These are phyloP conservation scores for Aspergillus piperis DNA, from an alignment of 2,329 filamentous ascomycete species.

Conservation along the genomic window DNA sequence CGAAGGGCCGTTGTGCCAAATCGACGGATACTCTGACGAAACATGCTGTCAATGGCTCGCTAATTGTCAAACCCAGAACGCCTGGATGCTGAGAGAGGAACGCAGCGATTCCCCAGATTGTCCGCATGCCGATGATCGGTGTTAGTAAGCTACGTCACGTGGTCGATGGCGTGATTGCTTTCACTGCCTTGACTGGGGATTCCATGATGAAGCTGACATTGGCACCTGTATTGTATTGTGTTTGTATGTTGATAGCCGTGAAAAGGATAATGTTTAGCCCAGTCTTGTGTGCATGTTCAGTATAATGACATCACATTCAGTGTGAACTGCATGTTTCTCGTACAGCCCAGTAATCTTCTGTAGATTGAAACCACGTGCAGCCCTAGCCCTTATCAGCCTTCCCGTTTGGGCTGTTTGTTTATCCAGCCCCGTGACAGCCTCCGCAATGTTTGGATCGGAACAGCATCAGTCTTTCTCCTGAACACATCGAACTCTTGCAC, in stretches of 20 bases:
- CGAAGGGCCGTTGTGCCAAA: constrained; percentile 66
- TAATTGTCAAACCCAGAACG: constrained; percentile 2
- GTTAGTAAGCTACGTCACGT: constrained; percentile 27
- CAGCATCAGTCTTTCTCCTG: not conserved
- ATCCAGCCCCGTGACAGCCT: constrained; percentile 29
- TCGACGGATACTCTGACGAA: constrained; percentile 66
- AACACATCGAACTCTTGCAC: not conserved
- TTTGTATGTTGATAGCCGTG: too few species aligned
- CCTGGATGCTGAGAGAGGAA: not conserved
- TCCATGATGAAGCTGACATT: not conserved
- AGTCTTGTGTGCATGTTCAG: not conserved
- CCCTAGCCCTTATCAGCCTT: constrained; percentile 37
- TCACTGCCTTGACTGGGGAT: not conserved
- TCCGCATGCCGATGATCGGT: constrained; percentile 25
- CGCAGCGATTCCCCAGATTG: constrained; percentile 2
- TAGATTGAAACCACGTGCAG: constrained; percentile 24
- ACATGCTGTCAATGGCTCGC: constrained; percentile 55
- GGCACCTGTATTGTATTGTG: too few species aligned
- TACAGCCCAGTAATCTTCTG: not conserved
- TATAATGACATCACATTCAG: not conserved
- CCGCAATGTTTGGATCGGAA: constrained; percentile 13
- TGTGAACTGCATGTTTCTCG: not conserved
- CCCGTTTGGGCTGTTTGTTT: constrained; percentile 46
- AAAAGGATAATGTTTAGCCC: too few species aligned
- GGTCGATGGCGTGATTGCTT: constrained; percentile 20